Evolutionary conservation across 257 asterid genomes (phyloP), one percentile per base, ranked within the genome.

Genomic region (Solanum sitiens): DNA sequence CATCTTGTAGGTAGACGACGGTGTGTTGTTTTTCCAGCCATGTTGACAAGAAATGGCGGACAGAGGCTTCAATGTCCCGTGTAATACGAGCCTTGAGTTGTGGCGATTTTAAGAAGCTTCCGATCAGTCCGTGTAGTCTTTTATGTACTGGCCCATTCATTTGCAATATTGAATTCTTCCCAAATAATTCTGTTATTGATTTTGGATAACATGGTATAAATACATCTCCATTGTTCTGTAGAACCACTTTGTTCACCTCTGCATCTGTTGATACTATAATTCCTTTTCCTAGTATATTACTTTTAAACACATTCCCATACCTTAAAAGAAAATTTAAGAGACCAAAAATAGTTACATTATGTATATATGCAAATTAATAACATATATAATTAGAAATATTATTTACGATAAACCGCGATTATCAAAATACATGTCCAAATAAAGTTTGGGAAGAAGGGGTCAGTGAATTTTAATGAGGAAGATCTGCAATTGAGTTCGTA

Each of bases 221-320:
- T 21, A 83, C 89, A 63, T 92, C 93, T 13, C 97, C 98, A 9
- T 94, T 95, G 88, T 97, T 95, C 71, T 85, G 97, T 84, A 97
- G 87, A 32, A 97, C 91, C 20, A 87, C 86, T 87, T 90, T 96
- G 94, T 94, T 97, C 88, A 97, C 96, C 0, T 93, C 95, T 0
- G 98, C 94, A 35, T 97, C 99, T 3, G 98, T 97, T 13, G 99
- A 97, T 20, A 96, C 99, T 33, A 97, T 91, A 21, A 96, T 92
- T 8, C 98, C 92, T 91, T 92, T 95, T 63, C 99, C 99, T 39
- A 97, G 86, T 53, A 97, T 89, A 89, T 96, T 95, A 2, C 98
- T 96, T 89, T 91, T 91, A 94, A 97, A 97, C 84, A 97, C 99
- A 85, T 93, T 92, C 47, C 99, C 99, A 15, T 94, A 94, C 93